Evolutionary conservation across 2,329 filamentous ascomycete species (phyloP).

Genomic region (Trichoderma sp.): DNA sequence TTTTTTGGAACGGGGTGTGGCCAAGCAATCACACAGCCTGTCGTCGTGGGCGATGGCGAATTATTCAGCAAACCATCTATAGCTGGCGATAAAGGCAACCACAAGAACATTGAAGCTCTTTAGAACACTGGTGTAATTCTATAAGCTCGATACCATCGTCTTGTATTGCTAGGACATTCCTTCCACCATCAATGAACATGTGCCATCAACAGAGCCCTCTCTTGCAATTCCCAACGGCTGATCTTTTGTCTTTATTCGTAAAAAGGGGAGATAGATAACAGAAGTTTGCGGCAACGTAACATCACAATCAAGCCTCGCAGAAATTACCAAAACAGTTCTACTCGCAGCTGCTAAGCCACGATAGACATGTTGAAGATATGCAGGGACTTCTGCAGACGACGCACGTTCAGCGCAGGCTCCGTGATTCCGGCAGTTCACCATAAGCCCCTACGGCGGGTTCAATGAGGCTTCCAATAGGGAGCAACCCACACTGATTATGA

Average conservation of each 20-base stretch:
- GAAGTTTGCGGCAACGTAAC: neutral
- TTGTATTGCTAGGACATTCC: neutral
- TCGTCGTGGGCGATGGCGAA: neutral
- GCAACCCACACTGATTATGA: neutral
- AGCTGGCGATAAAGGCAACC: neutral
- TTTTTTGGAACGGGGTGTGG: neutral
- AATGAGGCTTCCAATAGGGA: neutral
- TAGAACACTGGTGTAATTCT: neutral
- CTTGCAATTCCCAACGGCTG: neutral
- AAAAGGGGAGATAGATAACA: neutral
- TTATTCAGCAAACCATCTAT: neutral
- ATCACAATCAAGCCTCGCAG: neutral
- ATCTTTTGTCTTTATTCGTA: neutral
- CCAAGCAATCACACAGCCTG: neutral
- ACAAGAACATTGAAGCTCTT: neutral
- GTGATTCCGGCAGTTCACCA: neutral
- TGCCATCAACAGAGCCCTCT: neutral
- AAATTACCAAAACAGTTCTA: neutral
- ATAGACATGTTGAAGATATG: neutral
- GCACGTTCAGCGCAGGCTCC: neutral
- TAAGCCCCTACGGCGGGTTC: too few species aligned
- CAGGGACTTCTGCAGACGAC: neutral
- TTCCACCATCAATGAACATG: neutral
- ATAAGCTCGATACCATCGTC: neutral
- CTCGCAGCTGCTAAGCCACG: neutral